Evolutionary conservation across 352 stramenopile genomes (phyloP).

Genomic region (Globisporangium cystogenes): DNA sequence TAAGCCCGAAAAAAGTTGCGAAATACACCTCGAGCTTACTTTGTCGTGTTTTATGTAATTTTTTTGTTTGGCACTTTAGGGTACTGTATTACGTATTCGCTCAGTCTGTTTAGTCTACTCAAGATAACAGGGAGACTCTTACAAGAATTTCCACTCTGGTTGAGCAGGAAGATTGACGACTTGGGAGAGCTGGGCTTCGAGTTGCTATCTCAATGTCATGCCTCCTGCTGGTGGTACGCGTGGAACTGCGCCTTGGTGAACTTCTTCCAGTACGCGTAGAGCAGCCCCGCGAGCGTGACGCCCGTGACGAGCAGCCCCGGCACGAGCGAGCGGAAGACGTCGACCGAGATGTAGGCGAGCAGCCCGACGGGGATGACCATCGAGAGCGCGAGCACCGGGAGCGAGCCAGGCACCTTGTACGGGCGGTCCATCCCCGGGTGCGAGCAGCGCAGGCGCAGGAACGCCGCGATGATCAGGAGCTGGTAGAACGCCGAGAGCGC

Average conservation of each 20-base stretch:
- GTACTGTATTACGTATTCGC: too few species aligned
- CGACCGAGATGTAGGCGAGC: conserved; percentile 39
- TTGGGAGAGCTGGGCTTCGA: background rate
- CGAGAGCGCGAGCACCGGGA: conserved; percentile 18
- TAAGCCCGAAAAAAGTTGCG: too few species aligned
- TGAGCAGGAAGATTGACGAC: too few species aligned
- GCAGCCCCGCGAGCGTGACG: conserved; percentile 26
- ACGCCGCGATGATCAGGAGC: conserved; percentile 85
- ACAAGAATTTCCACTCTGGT: too few species aligned
- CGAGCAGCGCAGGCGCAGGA: conserved; percentile 82
- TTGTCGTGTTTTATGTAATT: too few species aligned
- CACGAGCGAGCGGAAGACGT: conserved; percentile 38
- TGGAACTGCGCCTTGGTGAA: conserved; percentile 41
- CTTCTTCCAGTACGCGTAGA: conserved; percentile 36
- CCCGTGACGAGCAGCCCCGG: conserved; percentile 32
- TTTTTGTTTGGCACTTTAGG: too few species aligned
- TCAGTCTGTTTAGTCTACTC: too few species aligned
- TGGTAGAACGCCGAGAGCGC: conserved; percentile 84
- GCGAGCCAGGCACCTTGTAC: conserved; percentile 32
- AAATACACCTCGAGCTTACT: too few species aligned
- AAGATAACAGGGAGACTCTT: too few species aligned
- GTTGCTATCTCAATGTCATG: conserved; percentile 16
- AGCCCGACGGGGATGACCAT: conserved; percentile 28
- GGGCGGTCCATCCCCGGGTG: conserved; percentile 30
- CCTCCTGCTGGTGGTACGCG: conserved; percentile 8